Base-by-base conservation (phyloP, 306 rosid genomes). In the Lathyrus aphaca region DNA sequence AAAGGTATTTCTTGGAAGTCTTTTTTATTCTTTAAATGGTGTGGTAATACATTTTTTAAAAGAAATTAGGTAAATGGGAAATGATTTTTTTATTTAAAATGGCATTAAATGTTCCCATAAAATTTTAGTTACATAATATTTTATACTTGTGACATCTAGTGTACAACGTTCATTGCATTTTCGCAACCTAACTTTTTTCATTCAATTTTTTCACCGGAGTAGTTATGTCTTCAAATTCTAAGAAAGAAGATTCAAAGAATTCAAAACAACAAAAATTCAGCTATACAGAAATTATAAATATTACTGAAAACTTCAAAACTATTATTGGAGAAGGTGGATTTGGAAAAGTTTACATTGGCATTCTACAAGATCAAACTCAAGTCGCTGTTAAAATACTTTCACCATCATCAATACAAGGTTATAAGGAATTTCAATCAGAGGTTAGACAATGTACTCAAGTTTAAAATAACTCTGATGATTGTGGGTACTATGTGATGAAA, bases 371-470 rank as follows among this genome's bases (percentile, higher is more conserved):
- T 71, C 55, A 43, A 5, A 51, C 42, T 15, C 59, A 70, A 73
- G 84, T 86, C 8, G 87, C 86, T 19, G 75, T 74, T 13, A 84
- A 86, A 78, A n/a, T 79, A 18, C 81, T 81, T n/a, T 81, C 85
- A 15, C 5, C 38, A 1, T 68, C 83, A 8, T 77, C 89, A 46
- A 43, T 16, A 10, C 82, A 84, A 75, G 87, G 87, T 19, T 48
- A 49, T 38, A 77, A 59, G 10, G 82, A 79, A 44, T 81, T 80
- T 40, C 66, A 19, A 46, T 72, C 78, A 0, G 89, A 80, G 86
- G 81, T 78, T 62, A 63, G 71, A 29, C 1, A 3, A 10, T 53
- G 8, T 15, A 30, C 14, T 42, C 16, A 30, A 15, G 17, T 16
- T 15, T n/a, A 4, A 45, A 45, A 15, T 5, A 17, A n/a, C 5